Evolutionary conservation across 1,139 yeast genomes (phyloP).

Genomic region (Hansenula lynferdii): DNA sequence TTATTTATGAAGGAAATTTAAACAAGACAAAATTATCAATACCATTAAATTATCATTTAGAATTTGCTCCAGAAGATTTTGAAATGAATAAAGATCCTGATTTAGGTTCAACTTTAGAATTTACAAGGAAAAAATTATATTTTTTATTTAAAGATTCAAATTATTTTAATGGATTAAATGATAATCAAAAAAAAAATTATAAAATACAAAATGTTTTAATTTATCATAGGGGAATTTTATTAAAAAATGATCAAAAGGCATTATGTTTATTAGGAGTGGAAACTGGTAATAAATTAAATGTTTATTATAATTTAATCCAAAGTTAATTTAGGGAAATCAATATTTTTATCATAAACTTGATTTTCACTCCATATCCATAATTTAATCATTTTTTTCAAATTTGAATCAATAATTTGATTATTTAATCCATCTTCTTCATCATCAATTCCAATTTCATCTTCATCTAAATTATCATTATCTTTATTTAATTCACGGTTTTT

Average conservation of each 20-base stretch:
- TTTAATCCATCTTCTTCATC: slow-evolving; percentile 16
- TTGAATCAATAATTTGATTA: slow-evolving; percentile 32
- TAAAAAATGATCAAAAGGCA: slow-evolving; percentile 40
- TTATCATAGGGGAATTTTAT: slow-evolving; percentile 26
- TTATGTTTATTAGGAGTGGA: slow-evolving; percentile 58
- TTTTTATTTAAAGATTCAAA: slow-evolving; percentile 47
- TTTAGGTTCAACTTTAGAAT: slow-evolving; percentile 62
- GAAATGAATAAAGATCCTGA: slow-evolving; percentile 52
- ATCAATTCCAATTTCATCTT: slow-evolving; percentile 2
- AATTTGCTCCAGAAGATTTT: slow-evolving; percentile 79
- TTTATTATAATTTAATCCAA: slow-evolving; percentile 24
- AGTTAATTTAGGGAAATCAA: slow-evolving; percentile 27
- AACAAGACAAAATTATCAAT: slow-evolving; percentile 20
- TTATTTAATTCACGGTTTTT: slow-evolving; percentile 7
- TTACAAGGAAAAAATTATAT: slow-evolving; percentile 50
- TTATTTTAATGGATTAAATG: slow-evolving; percentile 29
- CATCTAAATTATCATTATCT: slow-evolving; percentile 5
- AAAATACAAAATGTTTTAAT: slow-evolving; percentile 30
- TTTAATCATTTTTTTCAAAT: slow-evolving; percentile 50
- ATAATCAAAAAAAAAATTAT: slow-evolving; percentile 11
- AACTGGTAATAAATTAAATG: slow-evolving; percentile 61
- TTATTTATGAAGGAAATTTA: slow-evolving; percentile 22
- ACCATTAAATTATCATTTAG: slow-evolving; percentile 61
- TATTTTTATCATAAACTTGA: slow-evolving; percentile 36
- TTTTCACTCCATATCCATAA: slow-evolving; percentile 62